A percentile compares a stretch with the other conserved stretches of the same genome.
Evolutionary conservation across 73 alveolate species (phyloP).

Genomic region (Vitrella brassicaformis): DNA sequence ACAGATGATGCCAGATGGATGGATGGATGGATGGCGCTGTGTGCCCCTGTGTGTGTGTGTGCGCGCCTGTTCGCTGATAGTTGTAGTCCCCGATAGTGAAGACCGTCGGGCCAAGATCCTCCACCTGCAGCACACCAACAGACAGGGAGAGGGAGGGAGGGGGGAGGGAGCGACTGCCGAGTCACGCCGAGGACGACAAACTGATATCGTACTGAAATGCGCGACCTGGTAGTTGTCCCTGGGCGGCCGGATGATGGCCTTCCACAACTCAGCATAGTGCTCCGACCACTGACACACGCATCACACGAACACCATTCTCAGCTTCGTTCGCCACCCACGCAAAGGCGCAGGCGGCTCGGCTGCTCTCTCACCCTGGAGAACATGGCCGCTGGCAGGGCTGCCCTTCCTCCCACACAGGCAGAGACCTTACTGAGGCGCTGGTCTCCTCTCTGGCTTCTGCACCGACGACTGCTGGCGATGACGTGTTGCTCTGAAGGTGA

Average conservation of each 20-base stretch:
- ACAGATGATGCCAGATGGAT: too few species aligned
- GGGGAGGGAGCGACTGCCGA: not conserved
- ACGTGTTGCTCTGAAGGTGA: too few species aligned
- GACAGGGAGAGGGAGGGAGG: not conserved
- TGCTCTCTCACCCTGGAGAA: too few species aligned
- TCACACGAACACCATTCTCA: too few species aligned
- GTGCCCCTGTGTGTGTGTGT: too few species aligned
- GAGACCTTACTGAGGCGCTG: too few species aligned
- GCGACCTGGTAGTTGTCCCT: slow-evolving; percentile 65
- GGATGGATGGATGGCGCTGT: not conserved
- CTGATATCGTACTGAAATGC: slow-evolving; percentile 13
- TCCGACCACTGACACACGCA: not conserved
- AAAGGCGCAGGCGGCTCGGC: too few species aligned
- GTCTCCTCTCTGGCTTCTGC: too few species aligned
- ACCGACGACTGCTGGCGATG: too few species aligned
- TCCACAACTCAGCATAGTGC: slow-evolving; percentile 81
- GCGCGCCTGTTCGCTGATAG: not conserved
- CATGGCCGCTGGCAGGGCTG: too few species aligned
- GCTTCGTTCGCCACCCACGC: too few species aligned
- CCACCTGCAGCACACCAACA: not conserved
- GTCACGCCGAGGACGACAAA: not conserved
- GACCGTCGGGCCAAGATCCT: slow-evolving; percentile 31
- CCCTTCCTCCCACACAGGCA: too few species aligned
- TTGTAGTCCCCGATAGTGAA: slow-evolving; percentile 7
- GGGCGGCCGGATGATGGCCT: slow-evolving; percentile 96